Evolutionary conservation across 2,329 filamentous ascomycete genomes (phyloP), one percentile per base, ranked within the genome.

Genomic region (Basipetospora chlamydospora): DNA sequence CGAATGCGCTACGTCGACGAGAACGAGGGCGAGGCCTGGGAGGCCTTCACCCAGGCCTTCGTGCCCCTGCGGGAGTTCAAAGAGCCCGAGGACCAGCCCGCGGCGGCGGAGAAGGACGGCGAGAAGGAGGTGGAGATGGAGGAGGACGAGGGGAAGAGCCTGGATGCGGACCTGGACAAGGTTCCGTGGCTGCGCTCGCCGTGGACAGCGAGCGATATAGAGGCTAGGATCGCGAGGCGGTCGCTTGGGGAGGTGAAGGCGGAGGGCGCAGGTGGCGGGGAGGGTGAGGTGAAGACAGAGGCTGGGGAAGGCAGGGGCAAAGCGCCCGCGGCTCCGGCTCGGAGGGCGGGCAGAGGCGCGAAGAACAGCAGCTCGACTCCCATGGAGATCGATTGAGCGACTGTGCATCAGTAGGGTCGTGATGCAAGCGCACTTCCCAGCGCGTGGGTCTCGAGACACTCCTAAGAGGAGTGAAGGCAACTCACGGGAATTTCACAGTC

Each of bases 1-100:
- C 72, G 67, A 42, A 70, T 94, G 54, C 67, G 74, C 42, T 95
- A 87, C 63, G 69, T 80, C 35, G 83, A 93, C 52, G 84, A 92
- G 54, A 80, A 90, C 49, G 73, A 76, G 38, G 68, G 76, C 43
- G 70, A 74, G 40, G 77, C 85, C 3, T 94, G 83, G 73, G 69
- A 73, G 21, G 68, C 77, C 22, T 94, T 86, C 55, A 69, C 78
- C 40, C 73, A 80, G 45, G 78, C 75, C 43, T 70, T 94, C 43
- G 78, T 41, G 15, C 42, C 42, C 20, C 10, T 35, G n/a, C 13
- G 35, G 13, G 28, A 28, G 17, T 20, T 37, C 16, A 31, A 30
- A 15, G 35, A 37, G 13, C 18, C 17, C n/a, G 33, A 16, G 13
- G 29, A 31, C 16, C 23, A 26, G 12, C 32, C 32, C 15, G 7